Base-by-base conservation (phyloP, 441 rosid species). In the Adansonia madagascariensis region DNA sequence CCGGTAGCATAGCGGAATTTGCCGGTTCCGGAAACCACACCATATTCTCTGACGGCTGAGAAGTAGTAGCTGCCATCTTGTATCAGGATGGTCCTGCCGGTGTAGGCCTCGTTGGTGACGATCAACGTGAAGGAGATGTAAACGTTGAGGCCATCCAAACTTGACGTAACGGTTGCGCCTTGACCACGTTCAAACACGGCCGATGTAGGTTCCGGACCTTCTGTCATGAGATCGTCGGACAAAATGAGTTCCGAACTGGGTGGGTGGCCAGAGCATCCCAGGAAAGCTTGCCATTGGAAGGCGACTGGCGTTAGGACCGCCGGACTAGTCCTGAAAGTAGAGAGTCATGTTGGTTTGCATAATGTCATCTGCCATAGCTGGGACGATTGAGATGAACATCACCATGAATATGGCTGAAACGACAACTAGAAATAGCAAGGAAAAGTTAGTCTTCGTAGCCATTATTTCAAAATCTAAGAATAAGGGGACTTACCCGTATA, bases 51-150 rank as follows among this genome's bases (percentile, higher is more conserved):
- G 10, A 61, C 50, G 20, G 43, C 18, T 6, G 50, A 53, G 24
- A 74, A 52, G 8, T 77, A 75, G 73, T 56, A 52, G 35, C 64
- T 52, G 0, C 50, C 47, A 1, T 85, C 84, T 1, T 66, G 77
- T 12, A 79, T 62, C 65, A 80, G 75, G 0, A 82, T 53, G 7
- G 77, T 84, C 70, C 84, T 86, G 10, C 82, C 84, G 6, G 64
- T 70, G 47, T 80, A 84, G 11, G 71, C 76, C 46, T 41, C 8
- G 17, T 73, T 75, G 8, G 74, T 68, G 75, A 77, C 79, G 46
- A 82, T 77, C 0, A 77, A 8, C 8, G 89, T 74, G 1, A 77
- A 5, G 43, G 80, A 15, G 0, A 75, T 65, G n/a, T 74, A 67
- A 2, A 66, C 7, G 46, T 76, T 72, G 9, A 50, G 15, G 6